Evolutionary conservation across 192 early-diverging fungal species (phyloP), one percentile per base, ranked within the genome.

Genomic region (Gonapodya sp.): DNA sequence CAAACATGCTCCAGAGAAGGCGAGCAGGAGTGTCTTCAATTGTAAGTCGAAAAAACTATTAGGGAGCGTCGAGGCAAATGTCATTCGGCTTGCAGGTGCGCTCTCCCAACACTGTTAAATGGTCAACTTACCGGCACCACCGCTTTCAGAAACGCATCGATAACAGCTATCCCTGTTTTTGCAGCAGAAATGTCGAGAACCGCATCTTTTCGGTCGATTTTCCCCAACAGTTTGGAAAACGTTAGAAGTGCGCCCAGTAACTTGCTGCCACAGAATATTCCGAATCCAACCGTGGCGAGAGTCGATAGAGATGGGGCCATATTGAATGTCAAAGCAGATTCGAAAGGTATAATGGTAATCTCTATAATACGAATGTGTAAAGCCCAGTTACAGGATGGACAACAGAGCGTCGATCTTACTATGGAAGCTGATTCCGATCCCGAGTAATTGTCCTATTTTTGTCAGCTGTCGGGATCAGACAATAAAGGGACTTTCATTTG

Each of bases 141-240:
- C 75, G 75, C 75, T 34, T 77, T 77, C 30, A 77, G 75, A 34
- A 77, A 77, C 31, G 30, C 75, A 34, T 77, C 75, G 8, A 77
- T 33, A 33, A 33, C 18, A 16, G 75, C 75, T 16, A 77, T 31
- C 30, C 75, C 75, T 16, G 31, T 77, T 8, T 16, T 8, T 24
- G 8, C 46, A 64, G 46, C 8, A 24, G 8, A 16, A 24, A 64
- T 24, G 24, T 64, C 46, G 46, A 64, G 46, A 24, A 64, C 46
- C 8, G 46, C 8, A 64, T 64, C 46, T 24, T 64, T 64, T 24
- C 24, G 8, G 46, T 64, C 46, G 8, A 64, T 64, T 24, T 64
- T 64, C 8, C 46, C 46, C 8, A 64, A 8, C 8, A 64, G 46
- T 8, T 24, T 64, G 8, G 46, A 64, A 24, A 64, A 64, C 46